Evolutionary conservation across 192 early-diverging fungal genomes (phyloP), one percentile per base, ranked within the genome.

Genomic region (Coemansia sp.): DNA sequence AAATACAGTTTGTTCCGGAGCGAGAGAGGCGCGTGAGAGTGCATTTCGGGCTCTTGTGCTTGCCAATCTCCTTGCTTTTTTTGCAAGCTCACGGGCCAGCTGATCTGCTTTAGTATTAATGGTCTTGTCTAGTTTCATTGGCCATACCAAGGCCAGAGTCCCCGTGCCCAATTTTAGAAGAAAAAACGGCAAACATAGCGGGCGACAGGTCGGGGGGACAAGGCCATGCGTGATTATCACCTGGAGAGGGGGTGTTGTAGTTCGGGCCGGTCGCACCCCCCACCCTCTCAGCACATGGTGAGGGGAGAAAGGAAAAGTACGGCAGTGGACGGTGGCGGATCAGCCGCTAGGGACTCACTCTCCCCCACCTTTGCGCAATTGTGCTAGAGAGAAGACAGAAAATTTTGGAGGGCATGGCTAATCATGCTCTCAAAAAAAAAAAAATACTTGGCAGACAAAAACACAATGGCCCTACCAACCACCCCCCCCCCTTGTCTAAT

Each of bases 321-420:
- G 47, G 47, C 47, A 51, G 27, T 51, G 47, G 25, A 51, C 14
- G 47, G 47, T 51, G 47, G 47, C 47, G 47, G 47, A 51, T 51
- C 47, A 51, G 47, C 47, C 47, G 47, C 24, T 14, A 27, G 27
- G 47, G 47, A 25, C 47, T n/a, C n/a, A n/a, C 47, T 49, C 42
- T 15, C 42, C 40, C 42, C 42, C 42, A 19, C 3, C 19, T 19
- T 43, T 43, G 42, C n/a, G 42, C 9, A 51, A n/a, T n/a, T n/a
- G n/a, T n/a, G n/a, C n/a, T 7, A 47, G 46, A 51, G 39, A n/a
- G n/a, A n/a, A n/a, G n/a, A n/a, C n/a, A n/a, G n/a, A n/a, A n/a
- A n/a, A n/a, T n/a, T n/a, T n/a, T n/a, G n/a, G n/a, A n/a, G n/a
- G n/a, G n/a, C n/a, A n/a, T n/a, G 7, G 39, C 39, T 40, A 40